Base-by-base conservation (phyloP, 306 rosid species). In the Bauhinia variegata region DNA sequence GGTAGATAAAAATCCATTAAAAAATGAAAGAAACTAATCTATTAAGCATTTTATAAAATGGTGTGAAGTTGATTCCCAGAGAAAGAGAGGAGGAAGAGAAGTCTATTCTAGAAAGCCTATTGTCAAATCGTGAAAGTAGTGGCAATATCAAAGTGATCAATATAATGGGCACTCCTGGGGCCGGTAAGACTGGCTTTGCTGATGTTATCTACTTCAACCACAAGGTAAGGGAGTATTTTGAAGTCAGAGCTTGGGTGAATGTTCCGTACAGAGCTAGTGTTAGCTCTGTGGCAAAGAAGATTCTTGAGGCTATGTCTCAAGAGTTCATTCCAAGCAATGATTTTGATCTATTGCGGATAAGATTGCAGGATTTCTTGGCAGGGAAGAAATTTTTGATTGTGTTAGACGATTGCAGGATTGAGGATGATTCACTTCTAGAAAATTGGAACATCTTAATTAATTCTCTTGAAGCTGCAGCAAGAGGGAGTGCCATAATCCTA, bases 401-500 rank as follows among this genome's bases (percentile, higher is more conserved):
- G 60, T 80, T 83, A 41, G 88, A 83, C 58, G 85, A 83, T 74
- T 73, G 73, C 71, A 74, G 81, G 74, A 62, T 31, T 66, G 77
- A 73, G 19, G 74, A 67, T 70, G 63, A 2, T 49, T 8, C 28
- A 23, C 1, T 23, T 23, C 1, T 60, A 56, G 30, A 83, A 68
- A 19, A 83, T 58, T 28, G 75, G 75, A 60, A 30, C 36, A 50
- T 23, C 44, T 44, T 71, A 4, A 43, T 58, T 70, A 39, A 66
- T 70, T 47, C 55, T 37, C 23, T 59, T 59, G 60, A 59, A 48
- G 31, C 52, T 12, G 60, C 67, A 60, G 65, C 68, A 37, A 54
- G 18, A 70, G 60, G 67, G 12, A 58, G 75, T 49, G 60, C 75
- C n/a, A 70, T 70, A 59, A 60, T 70, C 41, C 18, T 70, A 5